Base-by-base conservation (phyloP, 345 rosid genomes). In the Fremontodendron californicum region DNA sequence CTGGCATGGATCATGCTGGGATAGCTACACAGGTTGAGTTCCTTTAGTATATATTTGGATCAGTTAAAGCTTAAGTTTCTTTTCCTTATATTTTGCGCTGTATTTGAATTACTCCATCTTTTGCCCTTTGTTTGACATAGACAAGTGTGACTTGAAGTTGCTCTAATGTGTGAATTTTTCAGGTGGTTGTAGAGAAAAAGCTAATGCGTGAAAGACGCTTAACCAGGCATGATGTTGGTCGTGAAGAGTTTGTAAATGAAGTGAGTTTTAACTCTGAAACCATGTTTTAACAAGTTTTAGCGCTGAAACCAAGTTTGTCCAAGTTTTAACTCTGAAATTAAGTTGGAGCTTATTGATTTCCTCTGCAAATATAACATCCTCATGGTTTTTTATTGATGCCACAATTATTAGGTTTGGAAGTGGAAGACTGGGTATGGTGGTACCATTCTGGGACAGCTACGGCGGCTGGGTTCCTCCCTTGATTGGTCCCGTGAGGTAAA, bases 401-500 rank as follows among this genome's bases (percentile, higher is more conserved):
- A 52, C 69, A 43, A 54, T 80, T 58, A 64, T 78, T 83, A 93
- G 98, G 98, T 90, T 73, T 96, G 99, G 99, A 91, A 91, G 70
- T 96, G 99, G 99, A 92, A 90, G 84, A 80, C 89, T 29, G 78
- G 90, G 70, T 84, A 87, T 81, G 99, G 99, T 64, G 89, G 94
- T 57, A 88, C 93, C 54, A 96, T 96, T 80, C 71, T 92, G 74
- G 39, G 55, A 75, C 99, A 96, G 69, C 84, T 60, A 78, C 89
- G 99, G 0, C 82, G 96, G 27, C 82, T 96, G 78, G 99, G 98
- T 84, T 89, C 98, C 46, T 93, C 99, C 31, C 97, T 93, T 80
- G 99, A 96, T 81, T 96, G 99, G 99, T 90, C 99, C 35, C 98
- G 94, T 78, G 98, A 96, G 97, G 99, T 96, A 81, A 86, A 65